Base-by-base conservation (phyloP, 257 asterid species). In the Handroanthus guayacan region DNA sequence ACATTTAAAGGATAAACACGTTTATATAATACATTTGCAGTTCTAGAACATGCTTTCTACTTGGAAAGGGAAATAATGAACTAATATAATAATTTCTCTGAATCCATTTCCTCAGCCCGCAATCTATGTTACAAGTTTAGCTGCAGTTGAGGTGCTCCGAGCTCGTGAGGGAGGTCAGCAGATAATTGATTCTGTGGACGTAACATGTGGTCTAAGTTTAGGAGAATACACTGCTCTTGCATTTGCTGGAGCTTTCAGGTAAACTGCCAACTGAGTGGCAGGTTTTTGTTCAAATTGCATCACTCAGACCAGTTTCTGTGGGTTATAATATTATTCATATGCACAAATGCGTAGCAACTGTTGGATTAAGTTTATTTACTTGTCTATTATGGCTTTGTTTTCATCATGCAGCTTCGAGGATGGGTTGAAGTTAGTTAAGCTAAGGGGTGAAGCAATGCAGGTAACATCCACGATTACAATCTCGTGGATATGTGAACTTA, bases 201-300 rank as follows among this genome's bases (percentile, higher is more conserved):
- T 93, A 62, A 89, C 99, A 14, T 91, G 99, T 75, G 99, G 99
- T 66, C 89, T 95, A 44, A 95, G 99, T 89, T 82, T 95, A 84
- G 98, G 99, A 47, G 99, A 95, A 76, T 93, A 95, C 83, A 93
- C 99, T 63, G 97, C 98, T 77, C 98, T 95, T 80, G 98, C 97
- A 64, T 95, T 93, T 86, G 92, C 99, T 34, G 95, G 94, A 78
- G 96, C 98, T 83, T 91, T 91, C 94, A 95, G 98, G 99, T 92
- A 64, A 58, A 68, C 75, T 75, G 36, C 78, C 74, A 31, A 67
- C 65, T 20, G 45, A 52, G 73, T 51, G 43, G 9, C 38, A 44
- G 20, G 5, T 56, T 61, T 47, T 9, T 51, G 34, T 55, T 70
- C 71, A 68, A 36, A 34, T 68, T 76, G 61, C 63, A 76, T 17